A percentile compares a stretch with the other conserved stretches of the same genome.
phyloP scores from a whole-genome alignment of 306 rosid genomes.

The Dryas alaskensis region DNA sequence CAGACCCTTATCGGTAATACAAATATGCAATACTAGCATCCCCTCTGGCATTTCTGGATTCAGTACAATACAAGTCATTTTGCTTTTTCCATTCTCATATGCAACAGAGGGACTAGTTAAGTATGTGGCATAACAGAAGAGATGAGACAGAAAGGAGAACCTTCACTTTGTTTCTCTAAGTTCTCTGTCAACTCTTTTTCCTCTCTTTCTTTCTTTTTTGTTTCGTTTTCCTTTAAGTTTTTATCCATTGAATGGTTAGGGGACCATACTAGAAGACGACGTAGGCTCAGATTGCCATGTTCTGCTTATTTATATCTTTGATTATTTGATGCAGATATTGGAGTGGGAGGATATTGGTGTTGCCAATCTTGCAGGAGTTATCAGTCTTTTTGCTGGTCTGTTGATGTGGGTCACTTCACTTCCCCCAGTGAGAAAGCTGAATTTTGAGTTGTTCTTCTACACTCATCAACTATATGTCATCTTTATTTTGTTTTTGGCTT shows the following conservation, averaged over 20 bases:
- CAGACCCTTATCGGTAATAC: too few relatives aligned
- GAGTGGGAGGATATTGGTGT: conserved; percentile 70
- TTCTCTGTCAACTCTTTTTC: background rate
- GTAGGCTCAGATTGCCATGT: background rate
- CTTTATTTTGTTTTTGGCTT: conserved; percentile 67
- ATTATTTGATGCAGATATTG: conserved; percentile 48
- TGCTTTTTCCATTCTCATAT: too few relatives aligned
- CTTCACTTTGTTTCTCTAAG: too few relatives aligned
- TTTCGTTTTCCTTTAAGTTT: background rate
- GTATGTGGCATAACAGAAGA: too few relatives aligned
- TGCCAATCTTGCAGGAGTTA: conserved; percentile 75
- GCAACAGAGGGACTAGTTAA: too few relatives aligned
- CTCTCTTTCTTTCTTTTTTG: background rate
- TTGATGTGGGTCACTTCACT: conserved; percentile 95
- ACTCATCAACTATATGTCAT: conserved; percentile 82
- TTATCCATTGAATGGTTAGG: background rate
- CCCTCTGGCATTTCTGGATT: too few relatives aligned
- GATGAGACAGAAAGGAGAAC: too few relatives aligned
- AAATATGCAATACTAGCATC: too few relatives aligned
- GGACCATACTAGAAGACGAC: background rate
- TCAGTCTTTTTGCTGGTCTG: conserved; percentile 75
- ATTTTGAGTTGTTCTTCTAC: conserved; percentile 90
- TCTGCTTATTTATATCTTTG: background rate
- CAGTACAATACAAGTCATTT: too few relatives aligned
- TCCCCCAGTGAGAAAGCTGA: conserved; percentile 63